Evolutionary conservation across 2,329 filamentous ascomycete species (phyloP), one percentile per base, ranked within the genome.

Genomic region (Trichoderma afroharzianum): DNA sequence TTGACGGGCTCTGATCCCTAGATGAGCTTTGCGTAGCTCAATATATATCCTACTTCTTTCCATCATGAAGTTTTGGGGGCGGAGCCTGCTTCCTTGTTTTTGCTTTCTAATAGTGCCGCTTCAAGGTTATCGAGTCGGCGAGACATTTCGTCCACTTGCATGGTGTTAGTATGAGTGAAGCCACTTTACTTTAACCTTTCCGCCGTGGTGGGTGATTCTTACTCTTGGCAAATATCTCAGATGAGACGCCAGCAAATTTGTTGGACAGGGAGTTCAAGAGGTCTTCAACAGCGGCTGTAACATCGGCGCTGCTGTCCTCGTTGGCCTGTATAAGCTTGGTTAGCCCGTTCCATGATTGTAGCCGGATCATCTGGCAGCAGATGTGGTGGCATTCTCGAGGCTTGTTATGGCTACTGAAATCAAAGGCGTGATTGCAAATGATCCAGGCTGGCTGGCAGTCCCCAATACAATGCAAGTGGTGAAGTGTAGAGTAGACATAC

Each of bases 71-170:
- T n/a, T 39, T 66, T 69, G 58, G 63, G 68, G 36, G 66, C 55
- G 7, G 83, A 75, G 11, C 78, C 77, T 53, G 76, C 77, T 9
- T 83, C 80, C 70, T 83, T 84, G 71, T 85, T 80, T 75, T 85
- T 88, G 72, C 84, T 87, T 50, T 88, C 86, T 76, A 88, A 86
- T 58, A 97, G 85, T 15, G 91, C 90, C 28, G 91, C 86, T 80
- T 97, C 95, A 12, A 98, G 86, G 71, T 91, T 93, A 79, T 98
- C 95, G 26, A 98, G 83, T 30, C 95, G 89, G 73, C 92, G 87
- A 15, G 93, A 92, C 94, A 98, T 97, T 74, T 97, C 94, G 78
- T 97, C 95, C 92, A 98, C 94, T 97, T 57, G 67, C n/a, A 32
- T 33, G 28, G 7, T 21, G 72, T 77, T 18, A 79, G 74, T 28